Evolutionary conservation across 2,329 filamentous ascomycete species (phyloP).

Genomic region (Cladosporium sp.): DNA sequence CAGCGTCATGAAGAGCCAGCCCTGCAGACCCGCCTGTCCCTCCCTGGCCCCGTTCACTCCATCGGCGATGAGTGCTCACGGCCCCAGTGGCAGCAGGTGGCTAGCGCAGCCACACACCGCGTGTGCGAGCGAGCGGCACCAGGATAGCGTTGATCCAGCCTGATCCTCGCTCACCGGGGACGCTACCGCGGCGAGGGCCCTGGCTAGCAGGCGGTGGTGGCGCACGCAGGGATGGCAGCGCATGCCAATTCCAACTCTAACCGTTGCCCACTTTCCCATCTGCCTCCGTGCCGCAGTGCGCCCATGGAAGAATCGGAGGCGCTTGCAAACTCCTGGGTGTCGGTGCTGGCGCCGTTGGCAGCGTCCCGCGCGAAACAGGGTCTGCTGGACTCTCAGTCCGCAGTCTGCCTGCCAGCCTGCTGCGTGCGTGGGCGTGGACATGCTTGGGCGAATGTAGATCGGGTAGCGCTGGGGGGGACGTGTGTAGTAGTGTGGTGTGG

Average conservation of each 20-base stretch:
- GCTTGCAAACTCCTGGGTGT: constrained; percentile 14
- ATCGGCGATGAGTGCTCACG: constrained; percentile 12
- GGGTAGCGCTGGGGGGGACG: constrained; percentile 18
- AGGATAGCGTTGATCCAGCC: constrained; percentile 15
- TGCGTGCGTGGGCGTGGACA: neutral
- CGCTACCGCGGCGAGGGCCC: constrained; percentile 12
- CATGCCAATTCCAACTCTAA: constrained; percentile 20
- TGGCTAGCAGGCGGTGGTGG: constrained; percentile 13
- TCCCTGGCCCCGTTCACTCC: constrained; percentile 4
- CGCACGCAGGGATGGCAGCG: constrained; percentile 17
- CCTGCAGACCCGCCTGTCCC: neutral
- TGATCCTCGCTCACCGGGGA: constrained; percentile 13
- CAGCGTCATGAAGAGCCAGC: constrained; percentile 8
- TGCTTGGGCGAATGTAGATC: too few species aligned
- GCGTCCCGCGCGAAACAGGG: constrained; percentile 16
- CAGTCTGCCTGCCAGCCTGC: neutral
- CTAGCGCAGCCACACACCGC: constrained; percentile 7
- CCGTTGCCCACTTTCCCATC: constrained; percentile 18
- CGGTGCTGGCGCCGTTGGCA: constrained; percentile 16
- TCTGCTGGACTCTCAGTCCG: constrained; percentile 17
- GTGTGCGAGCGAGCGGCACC: constrained; percentile 13
- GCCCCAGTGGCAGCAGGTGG: neutral
- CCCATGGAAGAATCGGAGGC: constrained; percentile 18
- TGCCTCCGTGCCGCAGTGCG: constrained; percentile 17
- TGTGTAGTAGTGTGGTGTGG: neutral